Base-by-base conservation (phyloP, 169 alveolate genomes). In the Toxoplasma gondii region DNA sequence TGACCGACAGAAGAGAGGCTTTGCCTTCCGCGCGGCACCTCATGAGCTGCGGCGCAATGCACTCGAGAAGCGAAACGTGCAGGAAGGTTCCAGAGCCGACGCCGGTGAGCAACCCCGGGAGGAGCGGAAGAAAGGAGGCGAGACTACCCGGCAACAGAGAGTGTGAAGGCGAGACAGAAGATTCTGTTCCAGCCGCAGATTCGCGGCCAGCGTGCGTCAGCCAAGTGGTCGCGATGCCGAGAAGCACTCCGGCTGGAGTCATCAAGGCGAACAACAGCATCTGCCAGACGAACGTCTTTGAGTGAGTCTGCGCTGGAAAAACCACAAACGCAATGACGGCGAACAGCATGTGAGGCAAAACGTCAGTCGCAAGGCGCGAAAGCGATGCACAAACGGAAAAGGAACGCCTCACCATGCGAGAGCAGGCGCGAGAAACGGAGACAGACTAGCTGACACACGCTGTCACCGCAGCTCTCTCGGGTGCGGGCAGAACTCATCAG, bases 21-120 rank as follows among this genome's bases (percentile, higher is more conserved):
- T 67, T 43, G 2, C 88, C 87, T 39, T 91, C 91, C 27, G 91
- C 39, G 27, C 94, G 64, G 34, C 91, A 31, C 78, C 94, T 44
- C 94, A 78, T 87, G 39, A 91, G 69, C 82, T 91, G 91, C 86
- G 91, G 86, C 45, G 94, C 91, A 9, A 91, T 19, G 44, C 86
- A 78, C 69, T 91, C 94, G 27, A 91, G 45, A 17, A 91, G 91
- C n/a, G 91, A 87, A n/a, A 91, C 94, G 49, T 91, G 94, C 58
- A 91, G 54, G 54, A 91, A 91, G 44, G 91, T 87, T 17, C 94
- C 94, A 19, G 94, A n/a, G 36, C 94, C 94, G 67, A 91, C 43
- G 44, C 94, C 94, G 12, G 91, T 91, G 12, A 91, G 44, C 64
- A 81, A 10, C 17, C 94, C 94, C 16, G 91, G 88, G n/a, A 91